Conservation (phyloP, 345 rosid genomes). For the Hypericum androsaemum region DNA sequence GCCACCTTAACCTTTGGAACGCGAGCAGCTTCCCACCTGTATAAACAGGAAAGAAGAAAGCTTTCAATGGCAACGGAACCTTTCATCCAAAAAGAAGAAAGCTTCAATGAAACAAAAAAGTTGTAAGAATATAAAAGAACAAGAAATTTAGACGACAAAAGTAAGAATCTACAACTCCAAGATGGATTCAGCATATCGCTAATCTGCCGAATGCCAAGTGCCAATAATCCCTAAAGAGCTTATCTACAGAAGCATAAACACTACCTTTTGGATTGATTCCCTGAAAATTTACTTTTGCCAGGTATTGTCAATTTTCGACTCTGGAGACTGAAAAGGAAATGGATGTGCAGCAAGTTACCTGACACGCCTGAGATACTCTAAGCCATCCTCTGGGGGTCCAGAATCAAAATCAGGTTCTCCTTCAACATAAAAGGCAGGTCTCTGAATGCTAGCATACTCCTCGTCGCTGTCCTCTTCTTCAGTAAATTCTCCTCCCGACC, state of each 20-base stretch:
- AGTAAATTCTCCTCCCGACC: slow-evolving; percentile 23
- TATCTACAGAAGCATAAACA: too few species aligned
- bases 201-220: too few species aligned
- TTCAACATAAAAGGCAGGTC: slow-evolving; percentile 69
- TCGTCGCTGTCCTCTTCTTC: slow-evolving; percentile 62
- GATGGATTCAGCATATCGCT: too few species aligned
- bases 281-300: background rate
- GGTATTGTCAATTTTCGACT: background rate
- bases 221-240: too few species aligned
- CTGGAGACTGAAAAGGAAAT: background rate
- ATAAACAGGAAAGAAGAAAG: slow-evolving; percentile 10
- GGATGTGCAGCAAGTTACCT: slow-evolving; percentile 36
- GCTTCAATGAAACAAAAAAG: too few species aligned
- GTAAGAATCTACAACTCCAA: too few species aligned
- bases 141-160: too few species aligned
- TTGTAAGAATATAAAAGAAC: too few species aligned
- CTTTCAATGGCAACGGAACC: background rate
- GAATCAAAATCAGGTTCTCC: slow-evolving; percentile 85
- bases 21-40: slow-evolving; percentile 89
- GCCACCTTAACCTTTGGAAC: slow-evolving; percentile 70
- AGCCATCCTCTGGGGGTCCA: slow-evolving; percentile 92
- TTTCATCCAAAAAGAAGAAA: too few species aligned
- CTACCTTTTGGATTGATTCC: too few species aligned
- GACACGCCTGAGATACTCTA: slow-evolving; percentile 82
- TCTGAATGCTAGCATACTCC: slow-evolving; percentile 62